Percentiles rank a stretch among this genome's conserved stretches.
Conservation (phyloP, 148 eudicot species). For the Amaranthus cruentus region DNA sequence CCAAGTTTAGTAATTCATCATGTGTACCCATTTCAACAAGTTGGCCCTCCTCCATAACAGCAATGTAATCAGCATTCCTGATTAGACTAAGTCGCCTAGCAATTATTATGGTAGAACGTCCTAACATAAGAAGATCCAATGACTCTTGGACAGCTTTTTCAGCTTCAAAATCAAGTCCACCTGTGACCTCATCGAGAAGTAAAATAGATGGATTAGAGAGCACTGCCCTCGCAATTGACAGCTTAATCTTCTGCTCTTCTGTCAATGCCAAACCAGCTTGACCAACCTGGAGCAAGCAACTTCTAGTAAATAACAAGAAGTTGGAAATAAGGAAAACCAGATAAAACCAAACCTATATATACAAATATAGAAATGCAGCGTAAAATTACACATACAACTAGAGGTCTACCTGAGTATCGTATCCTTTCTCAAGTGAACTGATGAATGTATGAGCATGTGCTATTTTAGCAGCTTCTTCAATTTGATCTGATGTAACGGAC, state of each 20-base stretch:
- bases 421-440: conserved; percentile 87
- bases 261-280: conserved; percentile 81
- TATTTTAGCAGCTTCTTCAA: conserved; percentile 97
- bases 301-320: conserved; percentile 1
- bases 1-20: conserved; percentile 79
- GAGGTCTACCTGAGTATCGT: conserved; percentile 74
- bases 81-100: conserved; percentile 92
- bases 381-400: not conserved
- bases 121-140: conserved; percentile 89
- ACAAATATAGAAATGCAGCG: not conserved
- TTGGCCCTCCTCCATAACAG: conserved; percentile 99
- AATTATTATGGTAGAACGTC: conserved; percentile 89
- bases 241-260: conserved; percentile 95
- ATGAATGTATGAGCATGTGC: conserved; percentile 96
- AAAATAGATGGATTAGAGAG: conserved; percentile 86
- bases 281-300: conserved; percentile 60
- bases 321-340: not conserved
- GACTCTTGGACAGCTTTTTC: conserved; percentile 94
- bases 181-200: conserved; percentile 97
- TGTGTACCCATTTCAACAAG: conserved; percentile 98
- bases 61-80: conserved; percentile 90
- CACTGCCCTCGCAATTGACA: conserved; percentile 94
- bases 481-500: conserved; percentile 67
- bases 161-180: conserved; percentile 99
- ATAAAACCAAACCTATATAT: not conserved